Evolutionary conservation across 2,329 filamentous ascomycete species (phyloP), one percentile per base, ranked within the genome.

Genomic region (Cadophora sp.): DNA sequence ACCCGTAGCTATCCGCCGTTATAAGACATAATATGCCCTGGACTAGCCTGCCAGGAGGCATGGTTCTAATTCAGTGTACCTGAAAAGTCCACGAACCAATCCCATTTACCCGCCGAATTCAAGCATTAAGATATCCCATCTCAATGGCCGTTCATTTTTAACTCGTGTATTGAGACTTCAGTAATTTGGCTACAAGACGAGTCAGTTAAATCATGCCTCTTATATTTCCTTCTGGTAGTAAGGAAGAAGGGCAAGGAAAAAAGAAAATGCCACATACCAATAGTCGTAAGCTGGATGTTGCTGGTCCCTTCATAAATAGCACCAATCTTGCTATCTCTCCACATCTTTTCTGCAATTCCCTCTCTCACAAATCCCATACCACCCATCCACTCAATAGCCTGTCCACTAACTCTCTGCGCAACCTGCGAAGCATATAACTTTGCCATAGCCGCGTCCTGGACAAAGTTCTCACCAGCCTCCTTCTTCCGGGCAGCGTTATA

Each of bases 341-440:
- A 99, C 84, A 91, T 97, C 88, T 99, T 99, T 88, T 99, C 96
- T 0, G 96, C 96, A 68, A 97, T 89, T 0, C 96, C 96, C 80
- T 99, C 96, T 55, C 96, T 86, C 19, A 99, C 96, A 76, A 99
- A 99, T 56, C 96, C 96, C 96, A 99, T 98, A 53, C 96, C 96
- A 59, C 96, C 96, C 95, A 98, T 98, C 96, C 96, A 99, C 83
- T 99, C 96, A 31, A 99, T 89, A 0, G 95, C 96, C 60, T 92
- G 86, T 7, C 94, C 90, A 65, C 91, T 92, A 24, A 99, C 95
- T 65, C 89, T 89, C 24, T 92, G 92, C 0, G 96, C 96, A 37
- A 99, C 93, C 82, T 99, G 96, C 4, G 92, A 96, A 2, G 96
- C 89, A 79, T 92, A 97, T 65, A 99, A 86, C 85, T 99, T 99